A percentile compares a stretch with the other conserved stretches of the same genome.
Evolutionary conservation across 1,284 basidiomycete species (phyloP).

Genomic region (Vanrija sp.): DNA sequence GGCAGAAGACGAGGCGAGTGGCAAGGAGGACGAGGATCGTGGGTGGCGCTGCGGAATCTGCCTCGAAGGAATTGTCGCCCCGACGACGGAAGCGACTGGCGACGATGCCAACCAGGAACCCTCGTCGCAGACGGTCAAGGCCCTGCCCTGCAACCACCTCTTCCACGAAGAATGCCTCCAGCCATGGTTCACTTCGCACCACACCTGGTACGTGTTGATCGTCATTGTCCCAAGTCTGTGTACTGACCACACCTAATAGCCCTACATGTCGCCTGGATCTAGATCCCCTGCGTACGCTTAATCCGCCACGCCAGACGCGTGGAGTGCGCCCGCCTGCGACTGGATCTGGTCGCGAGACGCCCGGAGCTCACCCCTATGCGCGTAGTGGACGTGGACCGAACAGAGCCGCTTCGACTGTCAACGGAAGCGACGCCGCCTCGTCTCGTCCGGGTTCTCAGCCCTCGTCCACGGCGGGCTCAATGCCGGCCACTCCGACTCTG

Average conservation of each 20-base stretch:
- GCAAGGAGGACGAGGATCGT: conserved; percentile 21
- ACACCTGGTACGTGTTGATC: conserved; percentile 41
- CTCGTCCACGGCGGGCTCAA: no score
- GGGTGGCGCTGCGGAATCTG: conserved; percentile 46
- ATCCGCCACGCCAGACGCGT: conserved; percentile 19
- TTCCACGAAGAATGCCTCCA: conserved; percentile 44
- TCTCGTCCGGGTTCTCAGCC: no score
- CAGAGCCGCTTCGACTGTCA: no score
- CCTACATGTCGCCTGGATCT: conserved; percentile 48
- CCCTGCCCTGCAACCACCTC: conserved; percentile 47
- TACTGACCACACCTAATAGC: conserved; percentile 17
- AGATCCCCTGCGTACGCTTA: conserved; percentile 43
- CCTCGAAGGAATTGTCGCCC: conserved; percentile 27
- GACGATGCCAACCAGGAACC: conserved; percentile 17
- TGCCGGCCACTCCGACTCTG: no score
- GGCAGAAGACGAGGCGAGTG: conserved; percentile 29
- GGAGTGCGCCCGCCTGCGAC: conserved; percentile 23
- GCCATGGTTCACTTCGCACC: conserved; percentile 44
- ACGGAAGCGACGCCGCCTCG: no score
- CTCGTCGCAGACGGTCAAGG: conserved; percentile 29
- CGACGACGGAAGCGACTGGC: background rate
- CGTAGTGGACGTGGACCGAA: conserved; percentile 8
- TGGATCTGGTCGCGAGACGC: conserved; percentile 17
- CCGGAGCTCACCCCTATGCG: conserved; percentile 25
- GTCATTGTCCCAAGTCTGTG: no score